Evolutionary conservation across 2,329 filamentous ascomycete species (phyloP).

Genomic region (Fusarium oligoseptatum): DNA sequence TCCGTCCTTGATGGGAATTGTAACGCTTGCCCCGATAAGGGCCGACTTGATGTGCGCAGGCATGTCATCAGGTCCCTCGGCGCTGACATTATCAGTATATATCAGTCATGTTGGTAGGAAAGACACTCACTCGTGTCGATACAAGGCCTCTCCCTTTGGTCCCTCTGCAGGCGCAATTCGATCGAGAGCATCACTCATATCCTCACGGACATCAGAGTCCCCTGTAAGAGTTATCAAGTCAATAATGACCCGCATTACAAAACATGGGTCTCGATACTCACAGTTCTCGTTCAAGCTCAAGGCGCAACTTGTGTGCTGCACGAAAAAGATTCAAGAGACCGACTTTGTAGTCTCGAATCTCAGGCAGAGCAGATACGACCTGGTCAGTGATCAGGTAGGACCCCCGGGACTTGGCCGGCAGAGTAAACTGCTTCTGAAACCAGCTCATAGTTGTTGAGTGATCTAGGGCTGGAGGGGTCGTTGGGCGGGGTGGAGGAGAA

Average conservation of each 20-base stretch:
- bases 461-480: slow-evolving; percentile 41
- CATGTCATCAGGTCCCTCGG: slow-evolving; percentile 94
- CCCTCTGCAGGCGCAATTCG: slow-evolving; percentile 86
- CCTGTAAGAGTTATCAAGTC: slow-evolving; percentile 42
- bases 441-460: slow-evolving; percentile 71
- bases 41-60: slow-evolving; percentile 97
- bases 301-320: slow-evolving; percentile 95
- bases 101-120: not conserved
- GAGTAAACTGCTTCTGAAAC: slow-evolving; percentile 86
- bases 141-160: slow-evolving; percentile 78
- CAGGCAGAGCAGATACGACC: slow-evolving; percentile 78
- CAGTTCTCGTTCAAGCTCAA: slow-evolving; percentile 94
- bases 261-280: slow-evolving; percentile 35
- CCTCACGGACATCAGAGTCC: slow-evolving; percentile 86
- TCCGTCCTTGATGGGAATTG: slow-evolving; percentile 90
- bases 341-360: slow-evolving; percentile 86
- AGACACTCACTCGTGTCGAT: slow-evolving; percentile 73
- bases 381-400: slow-evolving; percentile 90
- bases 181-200: slow-evolving; percentile 96
- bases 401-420: slow-evolving; percentile 82
- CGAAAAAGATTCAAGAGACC: slow-evolving; percentile 91
- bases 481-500: slow-evolving; percentile 48
- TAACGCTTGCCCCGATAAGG: slow-evolving; percentile 88
- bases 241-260: slow-evolving; percentile 52
- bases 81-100: slow-evolving; percentile 57